Base-by-base conservation (phyloP, 2,329 filamentous ascomycete species). In the Stromatinia cepivora region DNA sequence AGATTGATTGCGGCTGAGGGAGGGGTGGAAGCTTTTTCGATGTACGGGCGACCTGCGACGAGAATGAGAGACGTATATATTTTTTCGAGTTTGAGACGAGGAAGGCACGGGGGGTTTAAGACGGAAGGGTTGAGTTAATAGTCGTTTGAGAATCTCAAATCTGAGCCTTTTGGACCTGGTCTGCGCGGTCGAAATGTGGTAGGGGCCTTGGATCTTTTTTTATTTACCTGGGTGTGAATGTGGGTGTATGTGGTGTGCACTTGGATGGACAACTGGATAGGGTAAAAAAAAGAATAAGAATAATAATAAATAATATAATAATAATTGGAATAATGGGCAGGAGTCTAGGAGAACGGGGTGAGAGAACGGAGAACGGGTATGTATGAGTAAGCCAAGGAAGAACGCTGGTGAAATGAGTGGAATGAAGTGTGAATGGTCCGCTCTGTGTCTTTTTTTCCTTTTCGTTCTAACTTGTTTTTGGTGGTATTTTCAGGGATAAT, bases 11-110 rank as follows among this genome's bases (percentile, higher is more conserved):
- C 61, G 59, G 42, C 34, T 52, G 34, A 56, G 54, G 50, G 34
- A 56, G 54, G 50, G 61, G 42, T 54, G n/a, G 58, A 25, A 68
- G 46, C 39, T 22, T 7, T 36, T 58, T 36, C n/a, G 46, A 52
- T 42, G 56, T 64, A 66, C 48, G 25, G 57, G 34, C 63, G 63
- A 69, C 68, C 68, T 69, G 68, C 68, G 68, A 69, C 68, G 59
- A 69, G 62, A 69, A 61, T n/a, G 68, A 66, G 62, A 66, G 61
- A 66, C 36, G 62, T 65, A 45, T 50, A 56, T 13, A 46, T 62
- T 39, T 25, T 39, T 62, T 50, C 61, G 59, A 65, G 67, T 69
- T 65, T 66, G 67, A 66, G 52, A 53, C 42, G 31, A 56, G 46
- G 53, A 66, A 46, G 63, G 54, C 66, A 63, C 57, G 63, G 53